Evolutionary conservation across 768 basidiomycete genomes (phyloP).

Genomic region (Daedaleopsis sinensis): DNA sequence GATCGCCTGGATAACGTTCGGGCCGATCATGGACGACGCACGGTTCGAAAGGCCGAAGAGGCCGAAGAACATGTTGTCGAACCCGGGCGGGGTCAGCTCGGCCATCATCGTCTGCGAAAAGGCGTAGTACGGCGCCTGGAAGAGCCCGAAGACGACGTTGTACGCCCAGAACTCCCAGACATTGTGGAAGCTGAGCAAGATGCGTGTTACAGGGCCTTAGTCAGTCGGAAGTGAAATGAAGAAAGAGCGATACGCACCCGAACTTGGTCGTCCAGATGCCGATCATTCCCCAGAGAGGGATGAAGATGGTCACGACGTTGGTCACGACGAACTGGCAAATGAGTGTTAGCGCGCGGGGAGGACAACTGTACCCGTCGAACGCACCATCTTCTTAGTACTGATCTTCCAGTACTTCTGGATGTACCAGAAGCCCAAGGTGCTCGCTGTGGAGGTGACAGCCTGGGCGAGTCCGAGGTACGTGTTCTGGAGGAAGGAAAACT

Average conservation of each 20-base stretch:
- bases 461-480: conserved; percentile 80
- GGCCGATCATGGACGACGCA: conserved; percentile 86
- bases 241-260: conserved; percentile 49
- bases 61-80: conserved; percentile 90
- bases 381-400: conserved; percentile 79
- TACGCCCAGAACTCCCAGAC: conserved; percentile 91
- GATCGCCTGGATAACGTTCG: conserved; percentile 84
- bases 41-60: conserved; percentile 84
- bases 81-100: conserved; percentile 84
- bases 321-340: conserved; percentile 66
- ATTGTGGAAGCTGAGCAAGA: conserved; percentile 66
- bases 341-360: background rate
- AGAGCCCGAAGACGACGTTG: conserved; percentile 77
- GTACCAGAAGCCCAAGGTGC: conserved; percentile 82
- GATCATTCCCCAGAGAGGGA: conserved; percentile 86
- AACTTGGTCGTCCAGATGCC: conserved; percentile 80
- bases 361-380: conserved; percentile 5
- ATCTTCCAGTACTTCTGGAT: conserved; percentile 81
- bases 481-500: conserved; percentile 79
- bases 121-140: conserved; percentile 88
- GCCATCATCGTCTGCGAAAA: conserved; percentile 90
- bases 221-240: background rate
- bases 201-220: background rate
- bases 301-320: conserved; percentile 74
- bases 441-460: conserved; percentile 69